Percentiles rank a stretch among this genome's conserved stretches.
Conservation (phyloP, 805 yeast genomes). For the Cyberlindnera americana region DNA sequence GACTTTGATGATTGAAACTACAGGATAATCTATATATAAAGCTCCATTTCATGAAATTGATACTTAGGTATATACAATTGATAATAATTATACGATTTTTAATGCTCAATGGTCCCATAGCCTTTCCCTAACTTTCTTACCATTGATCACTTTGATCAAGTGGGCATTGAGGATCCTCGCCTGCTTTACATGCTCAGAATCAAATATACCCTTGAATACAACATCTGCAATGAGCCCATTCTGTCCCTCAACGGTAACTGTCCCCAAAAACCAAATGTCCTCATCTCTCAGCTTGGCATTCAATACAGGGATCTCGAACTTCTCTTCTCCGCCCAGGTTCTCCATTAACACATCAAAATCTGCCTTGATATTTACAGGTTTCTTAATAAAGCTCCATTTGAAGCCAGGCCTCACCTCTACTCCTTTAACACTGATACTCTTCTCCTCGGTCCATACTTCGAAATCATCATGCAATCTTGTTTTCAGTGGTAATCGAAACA, state of each 20-base stretch:
- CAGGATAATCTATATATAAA: too few species aligned
- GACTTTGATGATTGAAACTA: slow-evolving; percentile 22
- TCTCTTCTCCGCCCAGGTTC: slow-evolving; percentile 23
- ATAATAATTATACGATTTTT: not conserved
- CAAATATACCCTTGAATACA: slow-evolving; percentile 25
- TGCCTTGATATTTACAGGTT: slow-evolving; percentile 19
- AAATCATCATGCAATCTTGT: slow-evolving; percentile 18
- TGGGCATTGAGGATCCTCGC: slow-evolving; percentile 22
- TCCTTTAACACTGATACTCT: slow-evolving; percentile 20
- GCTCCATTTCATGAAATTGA: too few species aligned
- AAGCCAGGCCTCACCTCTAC: slow-evolving; percentile 22
- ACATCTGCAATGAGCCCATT: slow-evolving; percentile 17
- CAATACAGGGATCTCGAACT: slow-evolving; percentile 22
- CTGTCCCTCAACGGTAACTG: slow-evolving; percentile 19
- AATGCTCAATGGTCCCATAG: slow-evolving; percentile 23
- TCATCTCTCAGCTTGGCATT: slow-evolving; percentile 14
- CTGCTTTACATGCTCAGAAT: slow-evolving; percentile 26
- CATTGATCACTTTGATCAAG: slow-evolving; percentile 16
- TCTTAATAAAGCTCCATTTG: slow-evolving; percentile 15
- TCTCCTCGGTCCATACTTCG: slow-evolving; percentile 25
- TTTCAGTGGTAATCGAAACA: slow-evolving; percentile 23
- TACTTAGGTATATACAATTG: slow-evolving; percentile 1
- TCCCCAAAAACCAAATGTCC: slow-evolving; percentile 23
- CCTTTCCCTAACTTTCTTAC: slow-evolving; percentile 18
- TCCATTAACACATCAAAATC: slow-evolving; percentile 19